Evolutionary conservation across 257 asterid genomes (phyloP), one percentile per base, ranked within the genome.

Genomic region (Solanum chilense): DNA sequence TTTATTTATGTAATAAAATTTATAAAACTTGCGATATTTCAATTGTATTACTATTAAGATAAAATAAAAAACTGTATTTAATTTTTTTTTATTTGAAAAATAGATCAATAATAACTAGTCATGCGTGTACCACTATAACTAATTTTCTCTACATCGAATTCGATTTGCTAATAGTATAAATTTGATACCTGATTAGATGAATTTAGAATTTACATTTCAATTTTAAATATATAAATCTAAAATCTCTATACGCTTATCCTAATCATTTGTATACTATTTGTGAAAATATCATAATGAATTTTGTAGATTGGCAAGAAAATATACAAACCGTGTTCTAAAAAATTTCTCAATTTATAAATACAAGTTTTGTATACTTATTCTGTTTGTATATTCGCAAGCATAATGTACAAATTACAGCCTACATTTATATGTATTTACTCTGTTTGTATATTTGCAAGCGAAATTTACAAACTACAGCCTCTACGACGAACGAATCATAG

Each of bases 401-500:
- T 2, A 49, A 52, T 16, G 1, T 52, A 52, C 4, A 7, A 8
- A 6, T 1, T 3, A 0, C 62, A 6, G 1, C 10, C n/a, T 3
- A 9, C 3, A 52, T 52, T 52, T 52, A 10, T 18, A 52, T 7
- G 11, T 52, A 52, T n/a, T 18, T 52, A 18, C 0, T 23, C 10
- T 52, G 2, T 8, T 52, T 52, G 2, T 52, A 52, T 52, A 52
- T 6, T 52, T 18, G 11, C n/a, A 56, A 56, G n/a, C 5, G 1
- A 56, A 56, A 56, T 1, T 7, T 18, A 56, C 2, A 7, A 56
- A 18, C 2, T 18, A 9, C 11, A 3, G 1, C 4, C 11, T 56
- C 0, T 4, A 18, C 7, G 7, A 0, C 64, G 3, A 56, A 56
- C 1, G 18, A 56, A 18, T 1, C 7, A 56, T 7, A 56, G 20